phyloP scores from a whole-genome alignment of 345 rosid species.

The Schrenkiella parvula region DNA sequence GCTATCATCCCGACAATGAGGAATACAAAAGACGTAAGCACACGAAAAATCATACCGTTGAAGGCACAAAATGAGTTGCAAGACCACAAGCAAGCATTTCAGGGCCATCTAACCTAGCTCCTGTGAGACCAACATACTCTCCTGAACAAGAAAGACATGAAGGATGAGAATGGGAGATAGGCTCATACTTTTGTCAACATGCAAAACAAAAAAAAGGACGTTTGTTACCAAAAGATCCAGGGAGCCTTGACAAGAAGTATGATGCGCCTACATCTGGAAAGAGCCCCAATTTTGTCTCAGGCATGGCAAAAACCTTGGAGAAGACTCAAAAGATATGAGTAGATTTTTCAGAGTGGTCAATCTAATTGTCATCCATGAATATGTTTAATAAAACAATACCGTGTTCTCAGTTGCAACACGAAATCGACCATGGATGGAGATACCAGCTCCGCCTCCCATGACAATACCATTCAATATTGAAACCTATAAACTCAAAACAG shows the following conservation, averaged over 20 bases:
- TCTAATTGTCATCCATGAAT: not conserved
- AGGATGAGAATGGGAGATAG: not conserved
- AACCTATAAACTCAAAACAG: too few species aligned
- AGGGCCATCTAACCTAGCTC: constrained; percentile 72
- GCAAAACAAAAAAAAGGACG: not conserved
- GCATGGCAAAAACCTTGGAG: constrained; percentile 78
- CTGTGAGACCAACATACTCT: constrained; percentile 75
- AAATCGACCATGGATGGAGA: constrained; percentile 76
- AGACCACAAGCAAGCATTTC: constrained; percentile 92
- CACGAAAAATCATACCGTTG: constrained; percentile 45
- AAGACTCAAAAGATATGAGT: constrained; percentile 11
- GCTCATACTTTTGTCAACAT: not conserved
- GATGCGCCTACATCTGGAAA: constrained; percentile 90
- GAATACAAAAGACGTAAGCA: not conserved
- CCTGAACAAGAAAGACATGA: constrained; percentile 39
- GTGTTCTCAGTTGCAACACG: constrained; percentile 81
- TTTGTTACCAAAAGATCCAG: constrained; percentile 86
- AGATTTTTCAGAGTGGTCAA: not conserved
- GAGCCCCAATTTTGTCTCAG: constrained; percentile 78
- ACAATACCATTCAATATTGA: constrained; percentile 79
- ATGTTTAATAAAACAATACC: constrained; percentile 35
- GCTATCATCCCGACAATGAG: not conserved
- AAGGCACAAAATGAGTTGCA: constrained; percentile 81
- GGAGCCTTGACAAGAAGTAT: constrained; percentile 78
- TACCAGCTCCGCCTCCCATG: constrained; percentile 90